These are phyloP conservation scores for Globisporangium nagaii DNA, from an alignment of 352 stramenopile genomes.

Conservation along the genomic window DNA sequence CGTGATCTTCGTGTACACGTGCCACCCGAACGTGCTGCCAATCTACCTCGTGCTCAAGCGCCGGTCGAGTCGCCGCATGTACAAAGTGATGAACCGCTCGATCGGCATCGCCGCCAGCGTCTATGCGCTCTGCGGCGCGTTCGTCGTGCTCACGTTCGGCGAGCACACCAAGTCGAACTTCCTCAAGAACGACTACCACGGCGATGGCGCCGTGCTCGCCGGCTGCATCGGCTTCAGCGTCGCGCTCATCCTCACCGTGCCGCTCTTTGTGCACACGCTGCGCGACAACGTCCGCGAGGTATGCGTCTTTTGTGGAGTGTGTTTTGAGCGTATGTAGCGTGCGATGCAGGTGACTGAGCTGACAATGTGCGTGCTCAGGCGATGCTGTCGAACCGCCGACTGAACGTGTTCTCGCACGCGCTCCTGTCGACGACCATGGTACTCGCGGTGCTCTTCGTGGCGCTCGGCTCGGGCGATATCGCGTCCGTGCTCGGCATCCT, in stretches of 20 bases:
- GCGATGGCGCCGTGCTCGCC: conserved; percentile 57
- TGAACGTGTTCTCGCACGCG: conserved; percentile 43
- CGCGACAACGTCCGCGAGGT: conserved; percentile 79
- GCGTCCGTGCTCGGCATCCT: conserved; percentile 79
- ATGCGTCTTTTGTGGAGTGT: no score
- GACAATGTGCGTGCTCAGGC: conserved; percentile 15
- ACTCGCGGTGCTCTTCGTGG: conserved; percentile 47
- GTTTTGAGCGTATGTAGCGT: no score
- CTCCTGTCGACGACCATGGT: conserved; percentile 33
- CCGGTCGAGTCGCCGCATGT: conserved; percentile 76
- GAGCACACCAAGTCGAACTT: conserved; percentile 78
- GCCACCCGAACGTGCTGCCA: conserved; percentile 83
- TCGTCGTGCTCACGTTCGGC: conserved; percentile 85
- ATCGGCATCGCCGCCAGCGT: conserved; percentile 68
- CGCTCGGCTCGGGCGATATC: conserved; percentile 75
- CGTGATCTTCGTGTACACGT: conserved; percentile 87
- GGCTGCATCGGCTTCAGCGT: conserved; percentile 78
- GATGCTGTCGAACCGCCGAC: conserved; percentile 37
- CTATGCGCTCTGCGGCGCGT: conserved; percentile 74
- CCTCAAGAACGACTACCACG: conserved; percentile 83
- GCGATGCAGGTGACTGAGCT: no score
- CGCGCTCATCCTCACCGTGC: conserved; percentile 77
- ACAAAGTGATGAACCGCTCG: conserved; percentile 86
- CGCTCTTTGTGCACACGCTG: conserved; percentile 82
- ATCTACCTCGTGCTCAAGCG: conserved; percentile 88